Conservation (phyloP, 169 alveolate species). For the Eimeria acervulina region DNA sequence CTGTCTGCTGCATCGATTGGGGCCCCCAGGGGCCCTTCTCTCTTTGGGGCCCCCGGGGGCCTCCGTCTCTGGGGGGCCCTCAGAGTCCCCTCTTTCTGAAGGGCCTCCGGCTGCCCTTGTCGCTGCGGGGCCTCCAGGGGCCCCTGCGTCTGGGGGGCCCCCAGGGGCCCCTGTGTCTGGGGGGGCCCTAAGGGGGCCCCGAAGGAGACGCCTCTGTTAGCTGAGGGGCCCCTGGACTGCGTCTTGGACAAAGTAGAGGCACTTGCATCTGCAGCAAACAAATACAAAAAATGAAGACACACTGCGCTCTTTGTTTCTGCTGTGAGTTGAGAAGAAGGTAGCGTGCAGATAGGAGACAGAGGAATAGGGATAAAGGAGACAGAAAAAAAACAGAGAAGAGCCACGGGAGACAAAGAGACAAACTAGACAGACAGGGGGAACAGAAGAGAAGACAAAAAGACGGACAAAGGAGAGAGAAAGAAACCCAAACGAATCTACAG, state of each 20-base stretch:
- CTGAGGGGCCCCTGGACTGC: not conserved
- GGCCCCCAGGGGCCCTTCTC: not conserved
- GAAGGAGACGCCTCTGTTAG: not conserved
- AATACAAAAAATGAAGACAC: not conserved
- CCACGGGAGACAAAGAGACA: not conserved
- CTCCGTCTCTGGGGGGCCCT: not conserved
- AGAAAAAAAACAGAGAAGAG: not conserved
- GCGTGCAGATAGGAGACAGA: not conserved
- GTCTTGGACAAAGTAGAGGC: not conserved
- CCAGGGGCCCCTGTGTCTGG: too few relatives aligned
- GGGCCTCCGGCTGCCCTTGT: too few relatives aligned
- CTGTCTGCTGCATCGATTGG: not conserved
- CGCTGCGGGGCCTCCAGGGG: not conserved
- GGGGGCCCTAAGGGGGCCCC: constrained; percentile 12
- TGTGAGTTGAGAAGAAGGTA: not conserved
- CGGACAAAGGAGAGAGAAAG: not conserved
- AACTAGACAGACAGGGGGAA: not conserved
- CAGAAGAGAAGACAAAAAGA: not conserved
- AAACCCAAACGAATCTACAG: not conserved
- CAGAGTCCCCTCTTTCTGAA: not conserved
- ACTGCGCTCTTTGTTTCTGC: too few relatives aligned
- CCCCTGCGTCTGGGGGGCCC: not conserved
- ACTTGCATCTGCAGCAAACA: constrained; percentile 10
- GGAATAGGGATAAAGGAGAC: not conserved
- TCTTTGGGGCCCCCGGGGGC: too few relatives aligned